Base-by-base conservation (phyloP, 306 rosid genomes). In the Malus asiatica region DNA sequence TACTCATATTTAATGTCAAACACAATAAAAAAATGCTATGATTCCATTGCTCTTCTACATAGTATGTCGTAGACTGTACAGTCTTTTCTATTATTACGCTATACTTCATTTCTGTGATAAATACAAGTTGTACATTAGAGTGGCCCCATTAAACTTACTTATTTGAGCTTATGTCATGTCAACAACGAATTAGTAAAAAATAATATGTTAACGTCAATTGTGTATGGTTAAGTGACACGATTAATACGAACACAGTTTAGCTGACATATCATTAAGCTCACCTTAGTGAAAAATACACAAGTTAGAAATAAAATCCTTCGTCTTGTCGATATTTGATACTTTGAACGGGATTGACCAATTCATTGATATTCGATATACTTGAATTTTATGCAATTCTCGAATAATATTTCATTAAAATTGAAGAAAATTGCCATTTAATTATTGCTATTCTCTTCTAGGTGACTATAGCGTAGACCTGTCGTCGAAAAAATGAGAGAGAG, bases 121-220 rank as follows among this genome's bases (percentile, higher is more conserved):
- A 42, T 42, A 42, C 45, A 42, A 42, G 12, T 9, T 53, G 11
- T 2, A 53, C 22, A 7, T 11, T 53, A 53, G 23, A 53, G n/a
- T 1, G 3, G 3, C 0, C 45, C 45, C 45, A 42, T 42, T 53
- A 19, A 19, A 19, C n/a, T 16, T 19, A 8, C n/a, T 20, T 19
- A 8, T 53, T 53, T 53, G 23, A 53, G n/a, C 11, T 53, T 53
- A n/a, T 53, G 20, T 53, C 23, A 53, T 53, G 63, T 14, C 29
- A 22, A 22, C 27, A 58, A 58, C 0, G 15, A 14, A 9, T 42
- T 42, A 42, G 3, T 42, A 1, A 42, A 2, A 9, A 40, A 0
- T 0, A 9, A 42, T 42, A 9, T 2, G 0, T 42, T 42, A 42
- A 0, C 12, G 12, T 40, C 1, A 2, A 0, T 40, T 0, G 11